Evolutionary conservation across 2,329 filamentous ascomycete genomes (phyloP), one percentile per base, ranked within the genome.

Genomic region (Penicillium vulpinum): DNA sequence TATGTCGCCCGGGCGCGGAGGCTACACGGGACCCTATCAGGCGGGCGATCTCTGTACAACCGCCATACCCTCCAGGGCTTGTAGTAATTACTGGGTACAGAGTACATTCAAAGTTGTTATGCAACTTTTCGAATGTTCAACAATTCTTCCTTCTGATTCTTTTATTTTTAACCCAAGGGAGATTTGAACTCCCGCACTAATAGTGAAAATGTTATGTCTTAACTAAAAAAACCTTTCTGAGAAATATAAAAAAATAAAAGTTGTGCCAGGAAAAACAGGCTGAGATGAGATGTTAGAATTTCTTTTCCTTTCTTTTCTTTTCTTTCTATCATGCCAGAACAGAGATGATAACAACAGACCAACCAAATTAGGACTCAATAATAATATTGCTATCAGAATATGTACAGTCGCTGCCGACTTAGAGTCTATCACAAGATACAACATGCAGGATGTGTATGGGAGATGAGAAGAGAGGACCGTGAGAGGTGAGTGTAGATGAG

Each of bases 391-490:
- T 52, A 40, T 38, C 47, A 33, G 21, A 5, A 33, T 59, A 61
- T 65, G 50, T 65, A 66, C 38, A 36, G 51, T 50, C 44, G 28
- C 35, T 28, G 46, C 46, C 41, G 40, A 36, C 49, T 40, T 39
- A 53, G 47, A 55, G 46, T 64, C 62, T 65, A 66, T 63, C 56
- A 48, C 46, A 57, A 59, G 45, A 49, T 49, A 5, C 41, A 51
- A 43, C 26, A 53, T 39, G 48, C 33, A 36, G 41, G 56, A 55
- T n/a, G 26, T 55, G 26, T 47, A 50, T 50, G 54, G 51, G 29
- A 43, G 29, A 36, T 28, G 38, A 51, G 47, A 44, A 51, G 58
- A 58, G 54, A 35, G 29, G 13, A 46, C 22, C 21, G 38, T 41
- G 28, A 58, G 31, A 57, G 55, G 47, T 50, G 38, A 49, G 56